Conservation (phyloP, 2,329 filamentous ascomycete species). For the Ophiocordyceps camponoti-leonardi region DNA sequence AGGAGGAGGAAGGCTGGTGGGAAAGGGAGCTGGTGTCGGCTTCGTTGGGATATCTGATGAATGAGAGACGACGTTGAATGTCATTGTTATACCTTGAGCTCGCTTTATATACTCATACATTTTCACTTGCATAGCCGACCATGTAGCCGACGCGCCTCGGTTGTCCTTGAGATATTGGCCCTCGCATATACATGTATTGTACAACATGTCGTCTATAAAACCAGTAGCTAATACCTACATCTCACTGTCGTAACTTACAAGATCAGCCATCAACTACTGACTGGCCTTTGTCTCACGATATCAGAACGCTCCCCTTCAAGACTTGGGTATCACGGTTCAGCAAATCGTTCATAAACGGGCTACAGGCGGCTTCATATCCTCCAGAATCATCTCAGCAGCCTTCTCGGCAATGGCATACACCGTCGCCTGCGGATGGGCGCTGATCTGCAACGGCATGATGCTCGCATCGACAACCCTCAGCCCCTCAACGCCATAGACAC, state of each 20-base stretch:
- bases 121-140: neutral
- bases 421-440: slow-evolving; percentile 10
- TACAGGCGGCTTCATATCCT: slow-evolving; percentile 5
- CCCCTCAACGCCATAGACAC: slow-evolving; percentile 9
- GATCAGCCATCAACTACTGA: no score
- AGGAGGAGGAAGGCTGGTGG: neutral
- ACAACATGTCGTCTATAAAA: no score
- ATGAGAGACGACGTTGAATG: neutral
- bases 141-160: no score
- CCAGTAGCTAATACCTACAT: no score
- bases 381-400: slow-evolving; percentile 12
- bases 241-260: no score
- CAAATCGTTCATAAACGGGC: neutral
- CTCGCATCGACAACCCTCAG: slow-evolving; percentile 9
- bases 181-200: no score
- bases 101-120: neutral
- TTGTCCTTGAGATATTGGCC: no score
- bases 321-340: no score
- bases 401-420: slow-evolving; percentile 17
- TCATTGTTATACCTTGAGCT: neutral
- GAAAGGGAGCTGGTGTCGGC: neutral
- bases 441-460: slow-evolving; percentile 11
- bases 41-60: neutral
- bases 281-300: no score
- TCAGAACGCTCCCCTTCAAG: no score